phyloP scores from a whole-genome alignment of 2,329 filamentous ascomycete species.

The Ophiostoma populinum region DNA sequence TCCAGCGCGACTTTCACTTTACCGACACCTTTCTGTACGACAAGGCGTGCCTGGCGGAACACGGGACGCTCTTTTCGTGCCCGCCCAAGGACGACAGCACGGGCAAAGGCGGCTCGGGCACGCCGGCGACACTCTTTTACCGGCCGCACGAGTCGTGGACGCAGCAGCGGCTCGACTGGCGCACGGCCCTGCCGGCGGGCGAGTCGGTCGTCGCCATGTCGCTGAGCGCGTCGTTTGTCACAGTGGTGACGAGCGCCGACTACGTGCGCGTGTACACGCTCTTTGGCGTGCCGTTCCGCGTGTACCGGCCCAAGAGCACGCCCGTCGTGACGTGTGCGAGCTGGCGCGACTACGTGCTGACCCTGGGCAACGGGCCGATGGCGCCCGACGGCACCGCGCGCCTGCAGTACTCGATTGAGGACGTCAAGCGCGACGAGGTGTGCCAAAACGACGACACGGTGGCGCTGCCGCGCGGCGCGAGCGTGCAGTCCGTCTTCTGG shows the following conservation, averaged over 20 bases:
- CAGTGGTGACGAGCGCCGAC: conserved; percentile 69
- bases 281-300: conserved; percentile 73
- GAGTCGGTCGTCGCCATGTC: conserved; percentile 80
- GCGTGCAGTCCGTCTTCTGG: conserved; percentile 74
- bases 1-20: conserved; percentile 89
- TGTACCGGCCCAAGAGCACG: conserved; percentile 81
- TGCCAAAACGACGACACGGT: conserved; percentile 89
- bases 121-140: conserved; percentile 77
- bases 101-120: conserved; percentile 29
- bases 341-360: conserved; percentile 93
- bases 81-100: conserved; percentile 32
- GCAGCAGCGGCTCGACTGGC: conserved; percentile 71
- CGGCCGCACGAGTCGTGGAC: conserved; percentile 96
- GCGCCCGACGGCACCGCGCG: conserved; percentile 60
- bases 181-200: conserved; percentile 69
- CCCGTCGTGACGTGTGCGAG: conserved; percentile 86
- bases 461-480: conserved; percentile 57
- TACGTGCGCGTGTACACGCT: conserved; percentile 89
- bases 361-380: conserved; percentile 80
- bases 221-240: conserved; percentile 77
- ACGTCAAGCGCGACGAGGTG: conserved; percentile 84
- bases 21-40: conserved; percentile 93
- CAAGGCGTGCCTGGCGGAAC: conserved; percentile 79
- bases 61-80: conserved; percentile 73
- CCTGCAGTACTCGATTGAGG: conserved; percentile 82